phyloP scores from a whole-genome alignment of 1,284 basidiomycete genomes.

The Kalmanozyma brasiliensis region DNA sequence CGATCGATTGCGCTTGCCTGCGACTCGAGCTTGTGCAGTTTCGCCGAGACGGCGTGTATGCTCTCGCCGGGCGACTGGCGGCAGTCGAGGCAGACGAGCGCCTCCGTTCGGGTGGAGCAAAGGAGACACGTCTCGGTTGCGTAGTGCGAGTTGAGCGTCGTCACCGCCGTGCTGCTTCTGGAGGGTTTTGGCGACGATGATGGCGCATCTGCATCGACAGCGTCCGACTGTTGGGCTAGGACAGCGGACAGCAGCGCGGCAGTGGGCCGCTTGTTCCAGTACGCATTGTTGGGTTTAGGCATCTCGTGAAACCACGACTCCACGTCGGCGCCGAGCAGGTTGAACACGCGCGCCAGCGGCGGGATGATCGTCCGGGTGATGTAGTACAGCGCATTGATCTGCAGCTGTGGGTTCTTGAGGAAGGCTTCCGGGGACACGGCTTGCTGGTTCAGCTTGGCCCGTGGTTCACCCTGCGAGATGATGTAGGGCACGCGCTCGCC shows the following conservation, averaged over 20 bases:
- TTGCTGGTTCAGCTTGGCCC: conserved; percentile 80
- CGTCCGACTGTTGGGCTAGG: conserved; percentile 12
- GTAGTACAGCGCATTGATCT: conserved; percentile 88
- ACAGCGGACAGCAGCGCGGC: conserved; percentile 10
- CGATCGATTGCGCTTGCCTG: conserved; percentile 35
- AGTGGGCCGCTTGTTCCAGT: conserved; percentile 29
- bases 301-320: conserved; percentile 88
- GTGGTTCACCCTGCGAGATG: conserved; percentile 78
- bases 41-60: conserved; percentile 19
- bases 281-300: conserved; percentile 71
- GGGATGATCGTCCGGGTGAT: conserved; percentile 87
- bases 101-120: conserved; percentile 74
- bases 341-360: conserved; percentile 88
- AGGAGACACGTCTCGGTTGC: conserved; percentile 77
- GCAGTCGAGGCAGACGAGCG: conserved; percentile 66
- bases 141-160: conserved; percentile 81
- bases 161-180: conserved; percentile 64
- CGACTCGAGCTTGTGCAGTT: conserved; percentile 29
- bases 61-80: conserved; percentile 23
- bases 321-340: conserved; percentile 89
- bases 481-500: conserved; percentile 93
- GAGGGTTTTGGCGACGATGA: conserved; percentile 1
- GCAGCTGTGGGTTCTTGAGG: conserved; percentile 76
- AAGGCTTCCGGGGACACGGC: conserved; percentile 83
- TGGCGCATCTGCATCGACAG: neutral